Base-by-base conservation (phyloP, 805 yeast genomes). In the Ogataea minuta region DNA sequence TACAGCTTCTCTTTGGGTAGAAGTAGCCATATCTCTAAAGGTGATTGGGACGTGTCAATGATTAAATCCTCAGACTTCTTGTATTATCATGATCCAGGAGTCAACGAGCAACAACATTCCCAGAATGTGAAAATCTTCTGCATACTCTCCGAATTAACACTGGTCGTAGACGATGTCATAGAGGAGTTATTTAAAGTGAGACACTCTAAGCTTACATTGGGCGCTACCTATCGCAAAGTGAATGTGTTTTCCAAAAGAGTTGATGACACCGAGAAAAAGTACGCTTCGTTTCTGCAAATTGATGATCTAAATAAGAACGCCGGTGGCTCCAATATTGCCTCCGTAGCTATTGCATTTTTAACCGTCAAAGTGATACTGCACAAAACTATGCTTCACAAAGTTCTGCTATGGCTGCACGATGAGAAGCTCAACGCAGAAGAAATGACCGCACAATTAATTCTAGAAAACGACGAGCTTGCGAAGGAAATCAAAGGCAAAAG, bases 11-110 rank as follows among this genome's bases (percentile, higher is more conserved):
- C 43, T 4, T 26, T 45, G 13, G 50, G 48, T 1, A 31, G 41
- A 10, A 36, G 38, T 2, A 45, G 50, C 27, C 52, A 48, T 29
- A 48, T 48, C 11, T 17, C 28, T 1, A 32, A 27, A 23, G 37
- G 29, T 11, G 52, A 45, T 23, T 48, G 49, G 49, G 41, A 48
- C 27, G 49, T 48, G 9, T 29, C 41, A 4, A 39, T 41, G 23
- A 41, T 46, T 4, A 34, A 31, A 14, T 23, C 42, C 3, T 25
- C 43, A 2, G 50, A 46, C 24, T 46, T 44, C 28, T 12, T 34
- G 7, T 41, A 38, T 23, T 44, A 47, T 20, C 23, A 38, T 2
- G 46, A 44, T 24, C 39, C 49, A 4, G 26, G 44, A 13, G 28
- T 39, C n/a, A 10, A 23, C 2, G 43, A 41, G 15, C 31, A 34